These are phyloP conservation scores for Aspergillus versicolor DNA, from an alignment of 2,329 filamentous ascomycete genomes.

Conservation along the genomic window DNA sequence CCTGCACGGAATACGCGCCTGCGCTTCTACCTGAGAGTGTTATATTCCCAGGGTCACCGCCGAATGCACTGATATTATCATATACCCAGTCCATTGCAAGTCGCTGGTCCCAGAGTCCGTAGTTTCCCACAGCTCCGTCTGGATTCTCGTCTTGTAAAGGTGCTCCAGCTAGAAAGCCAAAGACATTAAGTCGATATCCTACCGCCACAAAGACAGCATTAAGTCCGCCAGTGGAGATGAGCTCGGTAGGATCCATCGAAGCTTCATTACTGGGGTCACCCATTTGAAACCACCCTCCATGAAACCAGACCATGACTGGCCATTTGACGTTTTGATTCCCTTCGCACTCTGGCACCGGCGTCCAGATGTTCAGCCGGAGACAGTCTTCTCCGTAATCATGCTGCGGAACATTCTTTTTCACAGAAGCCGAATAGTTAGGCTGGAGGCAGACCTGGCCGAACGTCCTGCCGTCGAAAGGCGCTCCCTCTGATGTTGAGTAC, in stretches of 20 bases:
- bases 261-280: constrained; percentile 44
- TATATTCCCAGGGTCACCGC: constrained; percentile 48
- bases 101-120: constrained; percentile 50
- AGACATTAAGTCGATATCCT: constrained; percentile 51
- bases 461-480: constrained; percentile 37
- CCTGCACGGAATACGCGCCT: constrained; percentile 42
- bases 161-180: constrained; percentile 49
- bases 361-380: constrained; percentile 52
- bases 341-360: constrained; percentile 31
- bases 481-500: constrained; percentile 18
- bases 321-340: constrained; percentile 20
- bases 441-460: constrained; percentile 45
- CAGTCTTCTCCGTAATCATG: constrained; percentile 48
- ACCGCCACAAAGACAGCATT: constrained; percentile 46
- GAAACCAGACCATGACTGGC: constrained; percentile 35
- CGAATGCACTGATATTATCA: constrained; percentile 47
- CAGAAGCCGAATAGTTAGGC: neutral
- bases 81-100: constrained; percentile 54
- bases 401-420: constrained; percentile 14
- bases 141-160: constrained; percentile 7
- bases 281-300: constrained; percentile 51
- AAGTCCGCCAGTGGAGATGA: constrained; percentile 30
- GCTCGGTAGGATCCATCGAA: constrained; percentile 46
- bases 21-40: constrained; percentile 47
- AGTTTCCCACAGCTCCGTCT: constrained; percentile 37